These are phyloP conservation scores for Boletus fagicola DNA, from an alignment of 768 basidiomycete species.

Conservation along the genomic window DNA sequence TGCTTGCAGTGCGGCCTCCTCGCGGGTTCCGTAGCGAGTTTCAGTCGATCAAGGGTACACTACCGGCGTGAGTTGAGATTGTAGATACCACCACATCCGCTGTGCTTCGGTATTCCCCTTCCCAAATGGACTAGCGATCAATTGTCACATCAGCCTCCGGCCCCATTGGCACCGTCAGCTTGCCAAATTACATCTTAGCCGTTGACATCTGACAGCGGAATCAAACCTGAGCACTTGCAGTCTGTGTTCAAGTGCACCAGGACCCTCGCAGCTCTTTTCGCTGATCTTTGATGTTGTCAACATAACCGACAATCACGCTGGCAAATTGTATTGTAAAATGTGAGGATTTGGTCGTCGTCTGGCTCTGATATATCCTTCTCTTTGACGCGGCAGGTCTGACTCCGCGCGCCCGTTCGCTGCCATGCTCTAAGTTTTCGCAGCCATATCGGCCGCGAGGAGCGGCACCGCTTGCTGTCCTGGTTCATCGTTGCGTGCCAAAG, in stretches of 20 bases:
- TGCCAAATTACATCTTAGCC: slow-evolving; percentile 6
- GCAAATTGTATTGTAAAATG: slow-evolving; percentile 16
- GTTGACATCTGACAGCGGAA: slow-evolving; percentile 32
- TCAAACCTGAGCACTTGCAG: slow-evolving; percentile 25
- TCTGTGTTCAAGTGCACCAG: slow-evolving; percentile 11
- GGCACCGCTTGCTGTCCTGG: slow-evolving; percentile 29
- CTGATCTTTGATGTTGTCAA: slow-evolving; percentile 27
- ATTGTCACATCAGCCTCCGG: slow-evolving; percentile 20
- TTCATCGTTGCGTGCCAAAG: slow-evolving; percentile 29
- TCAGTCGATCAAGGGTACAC: slow-evolving; percentile 15
- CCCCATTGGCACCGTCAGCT: slow-evolving; percentile 6
- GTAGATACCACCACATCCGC: neutral
- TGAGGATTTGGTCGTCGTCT: slow-evolving; percentile 17
- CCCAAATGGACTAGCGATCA: slow-evolving; percentile 12
- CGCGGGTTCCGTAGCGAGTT: slow-evolving; percentile 15
- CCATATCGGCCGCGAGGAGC: slow-evolving; percentile 25
- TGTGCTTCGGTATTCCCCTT: neutral
- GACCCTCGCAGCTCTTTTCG: slow-evolving; percentile 10
- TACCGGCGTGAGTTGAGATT: neutral
- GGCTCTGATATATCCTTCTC: neutral
- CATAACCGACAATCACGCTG: slow-evolving; percentile 19
- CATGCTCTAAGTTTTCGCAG: slow-evolving; percentile 10
- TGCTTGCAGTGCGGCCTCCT: slow-evolving; percentile 34
- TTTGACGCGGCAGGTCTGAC: slow-evolving; percentile 5
- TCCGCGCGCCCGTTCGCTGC: slow-evolving; percentile 4